These are phyloP conservation scores for Apiospora hydei DNA, from an alignment of 2,329 filamentous ascomycete species.

Conservation along the genomic window DNA sequence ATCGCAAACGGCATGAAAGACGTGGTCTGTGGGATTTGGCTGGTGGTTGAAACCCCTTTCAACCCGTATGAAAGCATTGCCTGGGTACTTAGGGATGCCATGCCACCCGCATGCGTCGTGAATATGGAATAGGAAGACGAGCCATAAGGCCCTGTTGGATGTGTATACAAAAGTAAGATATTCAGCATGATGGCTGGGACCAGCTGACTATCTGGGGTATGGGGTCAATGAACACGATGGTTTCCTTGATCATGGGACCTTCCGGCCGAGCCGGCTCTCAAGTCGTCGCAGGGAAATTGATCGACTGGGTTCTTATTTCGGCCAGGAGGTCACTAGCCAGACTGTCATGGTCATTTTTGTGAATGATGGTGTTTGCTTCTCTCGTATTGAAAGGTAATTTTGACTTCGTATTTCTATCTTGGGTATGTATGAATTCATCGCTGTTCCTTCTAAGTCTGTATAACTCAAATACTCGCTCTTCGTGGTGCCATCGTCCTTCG, in stretches of 20 bases:
- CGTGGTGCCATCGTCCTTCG: slow-evolving; percentile 81
- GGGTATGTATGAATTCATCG: slow-evolving; percentile 5
- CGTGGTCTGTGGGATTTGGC: not conserved
- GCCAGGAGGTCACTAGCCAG: not conserved
- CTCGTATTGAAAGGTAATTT: not conserved
- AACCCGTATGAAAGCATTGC: no score
- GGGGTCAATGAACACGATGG: no score
- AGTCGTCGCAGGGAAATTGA: not conserved
- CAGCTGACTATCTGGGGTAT: no score
- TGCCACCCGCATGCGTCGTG: no score
- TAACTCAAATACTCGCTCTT: slow-evolving; percentile 74
- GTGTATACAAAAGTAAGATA: no score
- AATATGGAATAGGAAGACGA: no score
- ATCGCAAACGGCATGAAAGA: not conserved
- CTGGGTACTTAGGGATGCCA: no score
- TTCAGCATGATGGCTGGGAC: no score
- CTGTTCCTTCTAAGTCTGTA: not conserved
- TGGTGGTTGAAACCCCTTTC: not conserved
- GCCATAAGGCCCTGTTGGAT: no score
- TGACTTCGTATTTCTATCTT: not conserved
- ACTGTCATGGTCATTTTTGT: not conserved
- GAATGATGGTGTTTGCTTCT: not conserved
- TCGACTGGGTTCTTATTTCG: not conserved
- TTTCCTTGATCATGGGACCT: no score
- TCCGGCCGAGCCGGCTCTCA: no score